phyloP scores from a whole-genome alignment of 257 asterid species.

The Paulownia fortunei region DNA sequence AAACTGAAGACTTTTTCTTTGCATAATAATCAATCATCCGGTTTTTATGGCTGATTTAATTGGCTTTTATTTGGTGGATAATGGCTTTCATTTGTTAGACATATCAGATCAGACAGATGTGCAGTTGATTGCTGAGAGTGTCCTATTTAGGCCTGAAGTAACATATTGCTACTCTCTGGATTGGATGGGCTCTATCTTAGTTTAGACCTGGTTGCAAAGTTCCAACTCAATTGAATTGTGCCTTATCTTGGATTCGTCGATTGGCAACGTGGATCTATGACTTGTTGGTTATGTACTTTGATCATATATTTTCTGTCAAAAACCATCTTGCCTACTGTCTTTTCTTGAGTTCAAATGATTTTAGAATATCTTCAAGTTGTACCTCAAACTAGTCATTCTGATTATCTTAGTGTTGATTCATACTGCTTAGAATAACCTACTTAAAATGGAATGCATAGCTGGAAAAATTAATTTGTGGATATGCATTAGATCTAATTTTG shows the following conservation, averaged over 20 bases:
- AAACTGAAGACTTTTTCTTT: neutral
- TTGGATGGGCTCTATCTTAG: neutral
- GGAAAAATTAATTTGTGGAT: neutral
- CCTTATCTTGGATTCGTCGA: neutral
- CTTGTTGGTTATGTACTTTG: neutral
- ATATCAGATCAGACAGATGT: neutral
- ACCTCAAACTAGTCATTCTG: no score
- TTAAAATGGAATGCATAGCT: neutral
- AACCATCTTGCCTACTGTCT: neutral
- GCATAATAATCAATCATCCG: neutral
- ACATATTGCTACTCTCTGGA: neutral
- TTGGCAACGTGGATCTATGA: neutral
- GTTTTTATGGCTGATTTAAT: neutral
- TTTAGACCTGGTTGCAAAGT: slow-evolving; percentile 6
- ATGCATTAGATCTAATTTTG: neutral
- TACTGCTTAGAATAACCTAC: neutral
- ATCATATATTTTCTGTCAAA: neutral
- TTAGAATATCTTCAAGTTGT: no score
- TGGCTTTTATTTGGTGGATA: neutral
- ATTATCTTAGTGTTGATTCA: neutral
- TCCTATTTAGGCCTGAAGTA: neutral
- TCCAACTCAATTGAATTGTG: neutral
- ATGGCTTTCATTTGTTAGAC: neutral
- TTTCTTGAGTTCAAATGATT: neutral
- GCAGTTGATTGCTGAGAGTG: neutral